Evolutionary conservation across 2,329 filamentous ascomycete genomes (phyloP), one percentile per base, ranked within the genome.

Genomic region (Pestalotiopsis sp.): DNA sequence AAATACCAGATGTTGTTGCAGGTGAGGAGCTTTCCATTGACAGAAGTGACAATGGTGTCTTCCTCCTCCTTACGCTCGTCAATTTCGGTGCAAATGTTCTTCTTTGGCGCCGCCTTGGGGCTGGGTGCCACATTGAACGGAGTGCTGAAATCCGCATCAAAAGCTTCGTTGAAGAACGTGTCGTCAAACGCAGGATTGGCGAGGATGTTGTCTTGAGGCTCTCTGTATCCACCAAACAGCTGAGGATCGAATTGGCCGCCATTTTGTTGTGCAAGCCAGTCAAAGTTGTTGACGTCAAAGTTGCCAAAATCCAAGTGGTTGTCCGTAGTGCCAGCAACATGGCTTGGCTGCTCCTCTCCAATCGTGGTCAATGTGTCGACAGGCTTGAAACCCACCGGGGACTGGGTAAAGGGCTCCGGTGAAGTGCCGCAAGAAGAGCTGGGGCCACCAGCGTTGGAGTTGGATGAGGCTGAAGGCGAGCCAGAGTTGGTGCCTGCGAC

Each of bases 1-100:
- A 84, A 92, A 78, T 88, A 98, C 95, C 95, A 98, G 65, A 98
- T 95, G 78, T 96, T 95, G 74, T 92, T 95, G 82, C 95, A 98
- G 69, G 89, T 94, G 75, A 97, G 86, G 76, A 93, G 87, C 73
- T 91, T 85, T 40, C 87, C 84, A 66, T 85, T 84, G 71, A 90
- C 85, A 69, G 88, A 70, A 70, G 79, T 76, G 4, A 90, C 82
- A 45, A 92, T 91, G 7, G 95, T 92, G 5, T 91, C 89, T 9
- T 91, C 87, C 4, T 89, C 85, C 68, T 93, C 89, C 78, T 93
- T 91, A 70, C 90, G 83, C 17, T 89, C 90, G 75, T 97, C 94
- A 70, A 97, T 93, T 78, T 93, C 88, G 52, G 91, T 88, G 71
- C 97, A 88, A 56, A 97, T 86, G 73, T 92, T 92, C 75, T 90